Percentiles rank a stretch among this genome's conserved stretches.
Evolutionary conservation across 2,329 filamentous ascomycete genomes (phyloP).

Genomic region (Chrysoporthe deuterocubensis): DNA sequence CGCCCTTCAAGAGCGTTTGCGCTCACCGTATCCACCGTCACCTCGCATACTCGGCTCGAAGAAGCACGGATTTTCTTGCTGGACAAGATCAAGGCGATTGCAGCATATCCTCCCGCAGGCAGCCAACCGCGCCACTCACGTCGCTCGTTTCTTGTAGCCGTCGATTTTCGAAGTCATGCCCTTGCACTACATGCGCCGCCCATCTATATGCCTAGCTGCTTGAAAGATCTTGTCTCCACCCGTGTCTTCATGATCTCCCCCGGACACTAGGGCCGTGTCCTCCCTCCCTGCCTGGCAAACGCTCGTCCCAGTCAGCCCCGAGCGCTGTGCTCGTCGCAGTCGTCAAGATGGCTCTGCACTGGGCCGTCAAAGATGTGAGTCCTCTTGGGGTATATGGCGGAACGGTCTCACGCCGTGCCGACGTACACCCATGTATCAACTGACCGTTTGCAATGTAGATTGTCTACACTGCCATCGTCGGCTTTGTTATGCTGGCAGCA

Average conservation of each 20-base stretch:
- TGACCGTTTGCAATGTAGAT: constrained; percentile 60
- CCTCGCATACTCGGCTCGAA: not conserved
- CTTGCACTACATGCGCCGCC: constrained; percentile 9
- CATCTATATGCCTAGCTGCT: not conserved
- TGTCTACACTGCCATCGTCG: constrained; percentile 80
- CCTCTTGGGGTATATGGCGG: not conserved
- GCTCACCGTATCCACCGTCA: not conserved
- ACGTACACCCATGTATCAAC: too few species aligned
- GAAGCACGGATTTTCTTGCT: not conserved
- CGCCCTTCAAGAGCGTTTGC: not conserved
- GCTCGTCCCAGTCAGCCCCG: not conserved
- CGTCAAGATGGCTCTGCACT: constrained; percentile 25
- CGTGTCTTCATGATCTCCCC: not conserved
- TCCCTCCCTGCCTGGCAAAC: not conserved
- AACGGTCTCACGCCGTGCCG: not conserved
- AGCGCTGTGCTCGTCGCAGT: not conserved
- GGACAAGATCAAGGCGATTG: constrained; percentile 1
- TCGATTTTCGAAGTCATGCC: constrained; percentile 17
- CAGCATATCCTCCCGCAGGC: constrained; percentile 11
- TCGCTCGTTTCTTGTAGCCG: not conserved
- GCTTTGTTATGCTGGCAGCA: constrained; percentile 80
- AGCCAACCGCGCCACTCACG: not conserved
- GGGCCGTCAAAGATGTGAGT: constrained; percentile 43
- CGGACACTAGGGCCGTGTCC: not conserved
- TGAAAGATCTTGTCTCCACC: not conserved